Evolutionary conservation across 331 rosid species (phyloP), one percentile per base, ranked within the genome.

Genomic region (Pyrus hybrid): DNA sequence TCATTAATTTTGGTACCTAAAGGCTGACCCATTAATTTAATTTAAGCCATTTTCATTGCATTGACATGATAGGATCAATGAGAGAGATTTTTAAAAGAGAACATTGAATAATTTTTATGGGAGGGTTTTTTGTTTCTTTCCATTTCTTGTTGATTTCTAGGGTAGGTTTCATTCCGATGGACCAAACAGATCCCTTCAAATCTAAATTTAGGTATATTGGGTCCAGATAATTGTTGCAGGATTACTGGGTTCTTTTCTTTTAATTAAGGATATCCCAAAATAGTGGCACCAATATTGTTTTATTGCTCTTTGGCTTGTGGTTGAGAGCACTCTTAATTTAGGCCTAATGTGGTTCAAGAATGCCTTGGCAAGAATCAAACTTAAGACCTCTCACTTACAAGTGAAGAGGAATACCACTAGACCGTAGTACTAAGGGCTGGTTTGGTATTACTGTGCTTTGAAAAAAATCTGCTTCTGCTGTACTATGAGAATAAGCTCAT

Each of bases 121-220:
- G 29, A 57, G 13, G 17, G 7, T 10, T 37, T 37, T 37, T 37
- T 37, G 45, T 22, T 4, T 58, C 7, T 58, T 6, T 6, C 63
- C 5, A 11, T 22, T 58, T 58, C 63, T 9, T 22, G 63, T 58
- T 58, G 63, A 22, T 62, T 29, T 13, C 35, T 25, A 6, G 35
- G 35, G 10, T 18, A 30, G 63, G 74, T 53, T 70, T 5, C 18
- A 7, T 58, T 11, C 63, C 43, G 3, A 35, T 4, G 56, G 67
- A 72, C 16, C 47, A 61, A 61, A 41, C 77, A 25, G 23, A 62
- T 73, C 77, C 68, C 60, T 17, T 37, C 20, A 72, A 73, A 25
- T 61, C 51, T 25, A 58, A 37, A 18, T 73, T 57, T 5, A 9
- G 22, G n/a, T 23, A 14, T 17, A 7, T 21, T 37, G 20, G 37